Evolutionary conservation across 1,284 basidiomycete genomes (phyloP), one percentile per base, ranked within the genome.

Genomic region (Moesziomyces parantarcticus): DNA sequence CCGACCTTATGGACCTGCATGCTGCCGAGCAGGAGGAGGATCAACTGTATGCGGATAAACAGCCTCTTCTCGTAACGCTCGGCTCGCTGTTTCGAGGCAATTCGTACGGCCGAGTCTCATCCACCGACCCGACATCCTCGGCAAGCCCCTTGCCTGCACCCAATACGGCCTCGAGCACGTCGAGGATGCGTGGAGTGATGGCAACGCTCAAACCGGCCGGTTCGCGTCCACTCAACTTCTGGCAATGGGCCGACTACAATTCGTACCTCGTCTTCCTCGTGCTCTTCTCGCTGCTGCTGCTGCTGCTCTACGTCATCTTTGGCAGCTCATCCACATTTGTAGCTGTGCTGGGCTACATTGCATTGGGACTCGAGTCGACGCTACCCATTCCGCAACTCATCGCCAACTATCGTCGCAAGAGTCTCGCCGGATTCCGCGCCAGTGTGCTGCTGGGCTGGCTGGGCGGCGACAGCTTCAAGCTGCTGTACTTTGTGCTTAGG

Each of bases 251-350:
- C 44, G 88, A 86, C 16, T 94, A 92, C 54, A 58, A 62, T 23
- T 71, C 91, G 76, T 91, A 94, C 80, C 86, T 94, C 57, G 91
- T 93, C 80, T 93, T 92, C 83, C 86, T 94, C 50, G 89, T 90
- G n/a, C 90, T 88, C 13, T 87, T 91, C 70, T 90, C 92, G 22
- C 73, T 69, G 39, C 60, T 56, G 42, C 67, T 87, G 32, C 79
- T 77, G 7, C 32, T 86, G 3, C 50, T 80, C 29, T 80, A 78
- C 58, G 86, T 94, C 41, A 90, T 92, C 55, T 88, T 94, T 52
- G 88, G 90, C n/a, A 87, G 88, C 23, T 89, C 87, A 7, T 80
- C 88, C 16, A 58, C 88, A 36, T 94, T 90, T 79, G 85, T 92
- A n/a, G 84, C 87, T 8, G 81, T 89, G 3, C 86, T 94, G 14